Percentiles rank a stretch among this genome's conserved stretches.
phyloP scores from a whole-genome alignment of 192 early-diverging fungal species.

The Backusella westeae region DNA sequence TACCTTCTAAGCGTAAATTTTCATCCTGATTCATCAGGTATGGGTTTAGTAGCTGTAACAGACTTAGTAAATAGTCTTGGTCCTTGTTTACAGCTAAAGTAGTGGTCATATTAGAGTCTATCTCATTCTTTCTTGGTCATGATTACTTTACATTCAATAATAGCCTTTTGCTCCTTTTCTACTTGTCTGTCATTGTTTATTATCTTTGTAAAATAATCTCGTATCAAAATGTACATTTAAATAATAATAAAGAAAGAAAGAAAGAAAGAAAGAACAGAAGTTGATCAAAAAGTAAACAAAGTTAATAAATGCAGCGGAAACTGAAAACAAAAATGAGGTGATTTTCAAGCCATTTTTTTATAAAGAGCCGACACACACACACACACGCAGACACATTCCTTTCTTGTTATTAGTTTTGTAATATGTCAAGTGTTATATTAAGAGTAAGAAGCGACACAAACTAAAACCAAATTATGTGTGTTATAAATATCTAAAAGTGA shows the following conservation, averaged over 20 bases:
- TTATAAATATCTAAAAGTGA: too few relatives aligned
- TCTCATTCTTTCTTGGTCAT: neutral
- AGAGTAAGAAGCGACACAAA: neutral
- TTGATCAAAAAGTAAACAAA: neutral
- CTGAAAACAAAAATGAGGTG: constrained; percentile 3
- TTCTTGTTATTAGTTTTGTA: neutral
- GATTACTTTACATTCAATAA: neutral
- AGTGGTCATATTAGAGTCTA: neutral
- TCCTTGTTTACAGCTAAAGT: constrained; percentile 18
- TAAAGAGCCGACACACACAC: neutral
- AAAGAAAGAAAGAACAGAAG: too few relatives aligned
- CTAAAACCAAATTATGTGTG: too few relatives aligned
- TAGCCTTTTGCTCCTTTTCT: neutral
- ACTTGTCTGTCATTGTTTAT: neutral
- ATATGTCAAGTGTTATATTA: neutral
- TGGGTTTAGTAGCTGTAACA: constrained; percentile 76
- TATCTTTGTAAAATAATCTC: neutral
- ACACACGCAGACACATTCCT: neutral
- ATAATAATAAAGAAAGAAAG: neutral
- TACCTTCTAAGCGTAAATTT: constrained; percentile 77
- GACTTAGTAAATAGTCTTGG: constrained; percentile 57
- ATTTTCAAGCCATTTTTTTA: neutral
- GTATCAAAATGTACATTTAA: neutral
- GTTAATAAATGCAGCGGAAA: neutral
- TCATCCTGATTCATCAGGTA: constrained; percentile 78